phyloP scores from a whole-genome alignment of 306 rosid species.

The Trichosanthes truncata region DNA sequence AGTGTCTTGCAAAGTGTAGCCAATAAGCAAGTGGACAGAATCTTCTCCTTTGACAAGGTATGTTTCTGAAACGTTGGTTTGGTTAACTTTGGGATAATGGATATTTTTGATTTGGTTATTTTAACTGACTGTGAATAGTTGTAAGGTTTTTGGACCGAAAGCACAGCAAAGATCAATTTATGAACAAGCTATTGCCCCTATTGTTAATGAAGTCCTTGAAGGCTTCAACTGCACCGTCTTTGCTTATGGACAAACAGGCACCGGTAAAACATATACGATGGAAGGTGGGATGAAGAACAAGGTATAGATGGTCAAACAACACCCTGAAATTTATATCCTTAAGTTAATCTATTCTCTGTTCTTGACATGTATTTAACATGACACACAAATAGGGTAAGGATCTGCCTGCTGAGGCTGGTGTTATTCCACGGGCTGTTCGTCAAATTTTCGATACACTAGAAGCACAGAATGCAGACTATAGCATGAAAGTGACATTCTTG shows the following conservation, averaged over 20 bases:
- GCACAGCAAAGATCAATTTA: conserved; percentile 85
- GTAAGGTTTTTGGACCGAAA: conserved; percentile 86
- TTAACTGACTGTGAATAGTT: conserved; percentile 8
- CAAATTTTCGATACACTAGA: conserved; percentile 87
- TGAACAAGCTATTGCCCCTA: conserved; percentile 86
- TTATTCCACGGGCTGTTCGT: conserved; percentile 90
- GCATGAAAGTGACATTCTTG: conserved; percentile 81
- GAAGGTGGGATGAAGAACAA: conserved; percentile 92
- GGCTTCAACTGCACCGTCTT: conserved; percentile 95
- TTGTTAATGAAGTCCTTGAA: conserved; percentile 89
- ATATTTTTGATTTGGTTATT: background rate
- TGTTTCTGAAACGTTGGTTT: background rate
- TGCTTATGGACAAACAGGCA: conserved; percentile 97
- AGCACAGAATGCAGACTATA: conserved; percentile 79
- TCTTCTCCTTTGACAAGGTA: conserved; percentile 91
- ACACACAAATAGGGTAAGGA: conserved; percentile 53
- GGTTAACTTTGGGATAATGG: background rate
- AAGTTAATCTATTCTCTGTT: background rate
- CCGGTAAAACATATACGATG: conserved; percentile 98
- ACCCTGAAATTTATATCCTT: background rate
- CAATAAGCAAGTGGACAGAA: conserved; percentile 74
- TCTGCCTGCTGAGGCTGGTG: conserved; percentile 86
- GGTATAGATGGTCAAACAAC: conserved; percentile 30
- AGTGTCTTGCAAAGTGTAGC: conserved; percentile 67
- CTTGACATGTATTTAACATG: background rate